Evolutionary conservation across 805 yeast genomes (phyloP).

Genomic region (Candida ulmi): DNA sequence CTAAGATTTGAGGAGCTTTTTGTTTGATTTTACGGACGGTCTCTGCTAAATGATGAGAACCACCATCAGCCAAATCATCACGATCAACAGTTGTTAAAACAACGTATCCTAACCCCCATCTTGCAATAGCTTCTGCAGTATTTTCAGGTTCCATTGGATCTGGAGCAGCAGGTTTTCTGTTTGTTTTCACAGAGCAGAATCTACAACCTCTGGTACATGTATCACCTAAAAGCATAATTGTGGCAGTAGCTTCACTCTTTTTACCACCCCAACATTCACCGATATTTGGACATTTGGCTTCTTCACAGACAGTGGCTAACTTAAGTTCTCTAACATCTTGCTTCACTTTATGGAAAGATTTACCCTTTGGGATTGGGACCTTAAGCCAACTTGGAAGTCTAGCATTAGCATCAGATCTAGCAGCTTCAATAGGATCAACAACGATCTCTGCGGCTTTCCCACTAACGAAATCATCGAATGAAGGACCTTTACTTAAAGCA

Average conservation of each 20-base stretch:
- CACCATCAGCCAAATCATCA: slow-evolving; percentile 92
- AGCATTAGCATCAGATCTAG: slow-evolving; percentile 60
- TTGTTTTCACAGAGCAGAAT: slow-evolving; percentile 94
- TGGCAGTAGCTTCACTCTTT: slow-evolving; percentile 90
- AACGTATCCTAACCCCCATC: slow-evolving; percentile 98
- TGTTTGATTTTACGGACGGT: slow-evolving; percentile 80
- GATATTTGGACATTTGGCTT: slow-evolving; percentile 98
- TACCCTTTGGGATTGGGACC: slow-evolving; percentile 96
- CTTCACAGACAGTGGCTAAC: slow-evolving; percentile 95
- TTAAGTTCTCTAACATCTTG: slow-evolving; percentile 84
- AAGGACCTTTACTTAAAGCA: slow-evolving; percentile 75
- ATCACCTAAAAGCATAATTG: slow-evolving; percentile 97
- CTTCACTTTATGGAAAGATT: slow-evolving; percentile 72
- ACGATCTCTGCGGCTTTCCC: slow-evolving; percentile 67
- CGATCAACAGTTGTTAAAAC: slow-evolving; percentile 97
- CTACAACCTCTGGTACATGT: slow-evolving; percentile 99
- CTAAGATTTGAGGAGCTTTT: slow-evolving; percentile 86
- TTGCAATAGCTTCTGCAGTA: slow-evolving; percentile 92
- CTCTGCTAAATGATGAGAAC: slow-evolving; percentile 83
- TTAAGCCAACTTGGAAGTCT: slow-evolving; percentile 91
- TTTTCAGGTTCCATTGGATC: slow-evolving; percentile 97
- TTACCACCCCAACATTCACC: slow-evolving; percentile 99
- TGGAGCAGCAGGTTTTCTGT: slow-evolving; percentile 77
- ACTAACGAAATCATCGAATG: slow-evolving; percentile 83
- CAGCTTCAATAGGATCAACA: slow-evolving; percentile 73